phyloP scores from a whole-genome alignment of 2,329 filamentous ascomycete species.

The Macrophomina tecta region DNA sequence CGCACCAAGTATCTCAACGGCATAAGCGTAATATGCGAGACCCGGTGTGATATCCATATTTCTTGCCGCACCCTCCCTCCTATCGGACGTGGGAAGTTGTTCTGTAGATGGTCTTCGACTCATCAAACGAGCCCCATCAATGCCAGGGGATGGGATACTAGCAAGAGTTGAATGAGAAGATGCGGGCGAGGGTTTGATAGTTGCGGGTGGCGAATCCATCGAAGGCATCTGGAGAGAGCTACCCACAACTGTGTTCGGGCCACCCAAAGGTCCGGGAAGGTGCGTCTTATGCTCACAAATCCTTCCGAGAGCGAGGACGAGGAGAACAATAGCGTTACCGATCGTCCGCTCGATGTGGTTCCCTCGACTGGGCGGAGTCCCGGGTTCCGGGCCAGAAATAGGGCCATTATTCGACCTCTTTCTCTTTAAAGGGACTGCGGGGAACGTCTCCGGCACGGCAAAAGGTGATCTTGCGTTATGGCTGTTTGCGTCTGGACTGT shows the following conservation, averaged over 20 bases:
- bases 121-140: conserved; percentile 30
- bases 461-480: conserved; percentile 29
- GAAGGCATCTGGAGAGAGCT: conserved; percentile 27
- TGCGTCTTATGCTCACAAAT: conserved; percentile 67
- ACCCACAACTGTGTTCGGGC: conserved; percentile 45
- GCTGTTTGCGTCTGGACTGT: conserved; percentile 38
- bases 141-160: conserved; percentile 31
- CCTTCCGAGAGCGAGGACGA: conserved; percentile 85
- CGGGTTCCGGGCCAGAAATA: conserved; percentile 9
- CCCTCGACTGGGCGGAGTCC: neutral
- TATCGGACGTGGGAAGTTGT: neutral
- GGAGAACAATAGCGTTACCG: conserved; percentile 77
- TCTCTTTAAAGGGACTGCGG: conserved; percentile 41
- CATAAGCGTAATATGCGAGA: conserved; percentile 85
- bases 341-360: conserved; percentile 34
- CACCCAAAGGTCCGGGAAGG: conserved; percentile 63
- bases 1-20: conserved; percentile 83
- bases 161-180: conserved; percentile 46
- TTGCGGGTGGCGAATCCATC: conserved; percentile 36
- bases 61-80: conserved; percentile 39
- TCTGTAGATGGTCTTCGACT: conserved; percentile 47
- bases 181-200: conserved; percentile 46
- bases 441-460: conserved; percentile 36
- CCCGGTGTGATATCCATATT: conserved; percentile 90
- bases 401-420: conserved; percentile 41